Evolutionary conservation across 768 basidiomycete genomes (phyloP).

Genomic region (Dictyophora rubrovolvata): DNA sequence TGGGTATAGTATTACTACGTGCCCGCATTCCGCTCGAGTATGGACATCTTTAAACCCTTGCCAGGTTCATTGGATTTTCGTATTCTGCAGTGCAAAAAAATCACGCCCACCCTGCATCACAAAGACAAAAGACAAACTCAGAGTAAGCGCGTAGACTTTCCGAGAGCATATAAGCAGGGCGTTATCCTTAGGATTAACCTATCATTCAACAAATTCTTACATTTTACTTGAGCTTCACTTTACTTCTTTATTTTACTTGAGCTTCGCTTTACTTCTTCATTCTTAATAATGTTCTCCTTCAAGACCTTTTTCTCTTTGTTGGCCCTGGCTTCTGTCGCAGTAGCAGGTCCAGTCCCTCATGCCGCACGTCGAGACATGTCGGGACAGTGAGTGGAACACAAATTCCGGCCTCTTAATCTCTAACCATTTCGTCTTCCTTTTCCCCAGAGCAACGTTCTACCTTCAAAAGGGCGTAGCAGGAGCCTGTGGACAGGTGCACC

Average conservation of each 20-base stretch:
- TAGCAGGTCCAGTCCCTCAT: background rate
- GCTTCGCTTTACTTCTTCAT: background rate
- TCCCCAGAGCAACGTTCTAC: slow-evolving; percentile 50
- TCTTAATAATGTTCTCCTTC: background rate
- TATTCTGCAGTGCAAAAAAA: too few relatives aligned
- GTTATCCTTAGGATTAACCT: too few relatives aligned
- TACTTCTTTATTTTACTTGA: too few relatives aligned
- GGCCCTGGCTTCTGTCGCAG: background rate
- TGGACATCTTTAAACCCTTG: too few relatives aligned
- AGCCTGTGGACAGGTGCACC: slow-evolving; percentile 58
- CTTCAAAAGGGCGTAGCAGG: slow-evolving; percentile 65
- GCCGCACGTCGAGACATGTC: background rate
- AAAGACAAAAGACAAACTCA: too few relatives aligned
- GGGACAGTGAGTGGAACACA: background rate
- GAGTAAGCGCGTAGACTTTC: too few relatives aligned
- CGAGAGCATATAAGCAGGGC: too few relatives aligned
- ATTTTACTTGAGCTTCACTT: background rate
- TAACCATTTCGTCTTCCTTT: slow-evolving; percentile 22
- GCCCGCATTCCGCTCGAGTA: too few relatives aligned
- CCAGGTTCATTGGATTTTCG: too few relatives aligned
- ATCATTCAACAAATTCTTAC: too few relatives aligned
- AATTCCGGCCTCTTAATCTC: background rate
- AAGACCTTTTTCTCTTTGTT: background rate
- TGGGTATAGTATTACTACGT: too few relatives aligned
- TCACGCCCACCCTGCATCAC: too few relatives aligned